These are phyloP conservation scores for Vaccinium corymbosum DNA, from an alignment of 148 eudicot species.

Conservation along the genomic window DNA sequence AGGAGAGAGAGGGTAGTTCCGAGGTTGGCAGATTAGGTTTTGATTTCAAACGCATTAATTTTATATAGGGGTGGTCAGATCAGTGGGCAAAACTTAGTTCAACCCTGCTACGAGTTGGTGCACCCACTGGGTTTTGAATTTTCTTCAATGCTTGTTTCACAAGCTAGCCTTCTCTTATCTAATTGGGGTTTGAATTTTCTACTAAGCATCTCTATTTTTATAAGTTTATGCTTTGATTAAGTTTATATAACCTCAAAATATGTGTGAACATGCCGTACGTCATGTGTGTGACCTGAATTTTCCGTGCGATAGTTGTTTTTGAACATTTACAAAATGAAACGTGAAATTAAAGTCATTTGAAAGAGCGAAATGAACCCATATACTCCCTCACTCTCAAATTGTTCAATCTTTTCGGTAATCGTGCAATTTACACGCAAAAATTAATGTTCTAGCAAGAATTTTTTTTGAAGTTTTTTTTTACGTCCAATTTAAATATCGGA, in stretches of 20 bases:
- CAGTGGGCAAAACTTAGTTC: conserved; percentile 21
- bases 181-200: not conserved
- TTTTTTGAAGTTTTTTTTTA: too few relatives aligned
- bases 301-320: too few relatives aligned
- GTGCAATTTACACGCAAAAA: too few relatives aligned
- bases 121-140: conserved; percentile 35
- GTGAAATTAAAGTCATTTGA: too few relatives aligned
- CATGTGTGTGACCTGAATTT: too few relatives aligned
- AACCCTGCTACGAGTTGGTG: conserved; percentile 36
- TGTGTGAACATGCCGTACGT: too few relatives aligned
- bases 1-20: conserved; percentile 37
- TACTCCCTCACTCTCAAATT: too few relatives aligned
- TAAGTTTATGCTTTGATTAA: not conserved
- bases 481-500: too few relatives aligned
- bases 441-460: too few relatives aligned
- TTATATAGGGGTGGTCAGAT: conserved; percentile 6
- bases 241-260: not conserved
- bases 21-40: conserved; percentile 58
- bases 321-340: too few relatives aligned
- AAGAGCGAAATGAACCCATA: too few relatives aligned
- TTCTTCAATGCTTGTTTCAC: conserved; percentile 24
- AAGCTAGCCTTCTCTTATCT: conserved; percentile 2
- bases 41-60: conserved; percentile 8
- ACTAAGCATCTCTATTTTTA: not conserved
- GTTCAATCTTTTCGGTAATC: too few relatives aligned